phyloP scores from a whole-genome alignment of 148 eudicot species.

The Camellia granthamiana region DNA sequence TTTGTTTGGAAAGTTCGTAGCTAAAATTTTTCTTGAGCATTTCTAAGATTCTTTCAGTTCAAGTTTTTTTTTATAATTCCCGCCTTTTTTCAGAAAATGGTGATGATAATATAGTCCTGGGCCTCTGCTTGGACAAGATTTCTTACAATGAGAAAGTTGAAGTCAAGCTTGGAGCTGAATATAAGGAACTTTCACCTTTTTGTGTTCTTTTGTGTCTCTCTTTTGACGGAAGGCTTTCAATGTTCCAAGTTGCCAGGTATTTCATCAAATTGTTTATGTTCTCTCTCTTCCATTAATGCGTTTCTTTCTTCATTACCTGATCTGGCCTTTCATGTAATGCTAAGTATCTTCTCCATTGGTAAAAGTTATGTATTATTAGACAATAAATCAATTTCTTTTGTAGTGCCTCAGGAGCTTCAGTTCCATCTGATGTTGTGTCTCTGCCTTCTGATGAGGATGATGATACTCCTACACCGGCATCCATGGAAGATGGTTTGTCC shows the following conservation, averaged over 20 bases:
- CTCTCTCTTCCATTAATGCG: neutral
- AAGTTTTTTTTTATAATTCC: neutral
- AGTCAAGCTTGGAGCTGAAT: slow-evolving; percentile 65
- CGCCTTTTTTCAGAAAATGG: slow-evolving; percentile 45
- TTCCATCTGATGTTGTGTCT: slow-evolving; percentile 26
- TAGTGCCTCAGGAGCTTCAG: slow-evolving; percentile 51
- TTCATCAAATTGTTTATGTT: neutral
- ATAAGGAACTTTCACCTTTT: slow-evolving; percentile 66
- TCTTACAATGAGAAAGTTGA: slow-evolving; percentile 50
- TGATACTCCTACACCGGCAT: slow-evolving; percentile 24
- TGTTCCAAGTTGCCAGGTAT: slow-evolving; percentile 87
- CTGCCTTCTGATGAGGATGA: slow-evolving; percentile 43
- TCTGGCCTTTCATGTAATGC: neutral
- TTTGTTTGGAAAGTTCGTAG: neutral
- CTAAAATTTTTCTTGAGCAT: neutral
- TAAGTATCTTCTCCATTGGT: neutral
- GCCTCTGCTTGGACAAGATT: slow-evolving; percentile 57
- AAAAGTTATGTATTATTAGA: neutral
- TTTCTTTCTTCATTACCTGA: neutral
- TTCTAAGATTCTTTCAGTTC: neutral
- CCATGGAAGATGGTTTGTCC: slow-evolving; percentile 23
- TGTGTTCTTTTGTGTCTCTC: slow-evolving; percentile 78
- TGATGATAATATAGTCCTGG: slow-evolving; percentile 78
- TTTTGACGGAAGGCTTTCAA: slow-evolving; percentile 71
- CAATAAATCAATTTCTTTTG: slow-evolving; percentile 18